Base-by-base conservation (phyloP, 2,329 filamentous ascomycete species). In the Aureobasidium uvarum region DNA sequence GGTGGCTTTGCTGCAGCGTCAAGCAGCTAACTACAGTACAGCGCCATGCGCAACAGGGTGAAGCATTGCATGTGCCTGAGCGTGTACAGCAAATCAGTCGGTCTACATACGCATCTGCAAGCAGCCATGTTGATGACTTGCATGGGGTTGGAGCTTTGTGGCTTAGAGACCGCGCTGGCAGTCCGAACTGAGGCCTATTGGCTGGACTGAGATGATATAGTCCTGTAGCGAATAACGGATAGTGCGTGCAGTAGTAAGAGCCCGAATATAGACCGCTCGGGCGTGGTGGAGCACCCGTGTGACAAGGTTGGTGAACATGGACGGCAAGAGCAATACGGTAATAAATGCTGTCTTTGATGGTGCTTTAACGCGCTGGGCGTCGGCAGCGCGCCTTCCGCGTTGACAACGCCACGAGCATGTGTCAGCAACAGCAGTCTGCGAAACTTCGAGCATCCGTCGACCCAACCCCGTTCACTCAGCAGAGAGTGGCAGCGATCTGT, bases 41-140 rank as follows among this genome's bases (percentile, higher is more conserved):
- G 50, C 1, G n/a, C 20, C 20, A 46, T 25, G 43, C 20, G 36
- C 31, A 11, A 20, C n/a, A 20, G 51, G 52, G 8, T 18, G 25
- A 59, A 28, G 18, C 23, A 20, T 45, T 23, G 3, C 5, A 46
- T 25, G 18, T 28, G 28, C 41, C 45, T 38, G 43, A 36, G 10
- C 2, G 8, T 48, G 20, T 46, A 23, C 20, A 48, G 25, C 56
- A 33, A 46, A 60, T 23, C 41, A 46, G 6, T 33, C 28, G n/a
- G 3, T 23, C 28, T 41, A n/a, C 8, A 8, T 25, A 14, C 10
- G n/a, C 38, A 10, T 36, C 54, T 60, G 56, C 56, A 48, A 48
- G 56, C 56, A 38, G 41, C 56, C 41, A 48, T 36, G 20, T 48
- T 36, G 56, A 60, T 60, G 56, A 48, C 56, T 18, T 60, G 56